phyloP scores from a whole-genome alignment of 371 early-diverging fungal species.

The Catenaria anguillulae region DNA sequence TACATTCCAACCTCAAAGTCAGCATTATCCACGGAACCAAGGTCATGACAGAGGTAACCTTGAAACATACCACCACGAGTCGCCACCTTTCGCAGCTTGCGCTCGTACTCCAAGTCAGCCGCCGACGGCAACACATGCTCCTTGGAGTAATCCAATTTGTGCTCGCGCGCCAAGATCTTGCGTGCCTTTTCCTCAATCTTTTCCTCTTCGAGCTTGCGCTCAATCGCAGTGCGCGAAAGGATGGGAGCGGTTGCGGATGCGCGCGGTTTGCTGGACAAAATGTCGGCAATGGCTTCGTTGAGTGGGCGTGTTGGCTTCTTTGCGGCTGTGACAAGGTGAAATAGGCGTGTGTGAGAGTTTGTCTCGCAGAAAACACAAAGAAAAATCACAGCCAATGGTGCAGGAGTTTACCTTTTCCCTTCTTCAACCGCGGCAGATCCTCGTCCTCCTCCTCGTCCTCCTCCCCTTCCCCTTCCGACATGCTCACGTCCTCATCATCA shows the following conservation, averaged over 20 bases:
- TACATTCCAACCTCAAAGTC: constrained; percentile 7
- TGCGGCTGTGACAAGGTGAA: constrained; percentile 23
- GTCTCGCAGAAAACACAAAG: neutral
- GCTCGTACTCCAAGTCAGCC: constrained; percentile 53
- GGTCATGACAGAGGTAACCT: neutral
- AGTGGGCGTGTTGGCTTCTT: constrained; percentile 33
- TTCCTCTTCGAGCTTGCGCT: constrained; percentile 54
- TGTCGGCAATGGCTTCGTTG: constrained; percentile 50
- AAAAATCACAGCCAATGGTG: too few species aligned
- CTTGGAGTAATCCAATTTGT: constrained; percentile 39
- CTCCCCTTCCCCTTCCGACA: too few species aligned
- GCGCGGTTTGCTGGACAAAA: constrained; percentile 34
- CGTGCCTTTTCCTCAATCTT: constrained; percentile 61
- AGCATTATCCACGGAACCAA: neutral
- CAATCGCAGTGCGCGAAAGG: constrained; percentile 51
- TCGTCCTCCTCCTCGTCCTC: constrained; percentile 17
- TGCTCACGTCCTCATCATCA: too few species aligned
- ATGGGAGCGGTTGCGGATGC: constrained; percentile 39
- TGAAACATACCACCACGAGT: constrained; percentile 57
- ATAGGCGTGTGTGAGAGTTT: neutral
- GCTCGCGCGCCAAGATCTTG: constrained; percentile 45
- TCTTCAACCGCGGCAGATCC: constrained; percentile 10
- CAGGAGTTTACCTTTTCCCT: constrained; percentile 9
- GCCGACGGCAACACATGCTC: constrained; percentile 52
- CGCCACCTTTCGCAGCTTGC: constrained; percentile 60